Evolutionary conservation across 176 grass and related monocot genomes (phyloP), one percentile per base, ranked within the genome.

Genomic region (Secale cereale): DNA sequence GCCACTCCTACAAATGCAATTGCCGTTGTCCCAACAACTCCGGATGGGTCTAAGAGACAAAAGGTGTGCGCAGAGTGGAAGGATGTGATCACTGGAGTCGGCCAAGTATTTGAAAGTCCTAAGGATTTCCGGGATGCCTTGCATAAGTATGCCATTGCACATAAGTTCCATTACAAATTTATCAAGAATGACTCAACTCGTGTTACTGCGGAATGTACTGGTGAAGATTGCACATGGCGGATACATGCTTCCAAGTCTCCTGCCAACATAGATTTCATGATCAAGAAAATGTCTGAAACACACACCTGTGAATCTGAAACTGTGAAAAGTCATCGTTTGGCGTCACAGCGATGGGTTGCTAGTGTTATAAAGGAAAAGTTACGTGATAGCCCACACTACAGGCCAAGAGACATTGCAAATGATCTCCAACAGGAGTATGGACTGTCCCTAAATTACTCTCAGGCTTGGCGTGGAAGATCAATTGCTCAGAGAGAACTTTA

Each of bases 351-450:
- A 77, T 99, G 97, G 97, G 91, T 99, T 77, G 93, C 97, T 65
- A 99, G 94, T 90, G 94, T 99, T 73, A 99, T 99, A 66, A 99
- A 99, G 80, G 97, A 99, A 75, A 99, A 92, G 41, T 87, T 99
- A 74, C 93, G 89, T 79, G 90, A 95, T 77, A 92, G 78, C 59
- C 97, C 97, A 50, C 90, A 96, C 70, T 94, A 95, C 75, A 96
- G 89, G 70, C 93, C 97, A 29, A 92, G 91, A 74, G 97, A 98
- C 40, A 99, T 99, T 72, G 97, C 97, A 70, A 96, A 70, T 63
- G 97, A 96, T 92, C 88, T 98, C 20, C 83, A 94, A 65, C 86
- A 71, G 17, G 97, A 98, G 81, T 98, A 92, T 91, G 97, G 97
- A 22, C 69, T 98, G 43, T 87, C 25, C 70, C 87, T 98, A 15